Percentiles rank a stretch among this genome's conserved stretches.
Evolutionary conservation across 495 filamentous ascomycete species (phyloP).

Genomic region (Lophiostoma macrostomum): DNA sequence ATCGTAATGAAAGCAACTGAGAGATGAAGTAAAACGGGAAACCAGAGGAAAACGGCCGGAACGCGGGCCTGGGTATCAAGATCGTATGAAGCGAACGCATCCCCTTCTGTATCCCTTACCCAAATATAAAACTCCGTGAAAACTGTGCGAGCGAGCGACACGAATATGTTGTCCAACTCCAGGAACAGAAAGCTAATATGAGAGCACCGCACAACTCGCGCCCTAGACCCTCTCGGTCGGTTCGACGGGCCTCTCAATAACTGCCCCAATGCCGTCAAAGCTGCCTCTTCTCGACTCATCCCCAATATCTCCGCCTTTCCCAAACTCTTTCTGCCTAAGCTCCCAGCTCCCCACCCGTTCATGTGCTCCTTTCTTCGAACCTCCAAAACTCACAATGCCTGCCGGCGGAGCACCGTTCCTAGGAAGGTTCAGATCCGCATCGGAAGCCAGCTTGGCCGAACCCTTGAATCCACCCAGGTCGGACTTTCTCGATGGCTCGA

Average conservation of each 20-base stretch:
- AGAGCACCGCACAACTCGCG: neutral
- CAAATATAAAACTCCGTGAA: neutral
- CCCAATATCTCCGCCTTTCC: conserved; percentile 2
- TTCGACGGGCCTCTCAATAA: conserved; percentile 33
- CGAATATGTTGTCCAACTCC: neutral
- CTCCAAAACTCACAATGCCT: conserved; percentile 30
- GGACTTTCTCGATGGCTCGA: conserved; percentile 5
- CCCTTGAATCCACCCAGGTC: conserved; percentile 41
- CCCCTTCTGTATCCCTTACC: neutral
- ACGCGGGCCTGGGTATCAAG: conserved; percentile 16
- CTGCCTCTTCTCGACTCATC: conserved; percentile 30
- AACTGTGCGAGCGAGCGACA: neutral
- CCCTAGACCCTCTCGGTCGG: conserved; percentile 37
- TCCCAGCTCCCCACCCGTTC: conserved; percentile 45
- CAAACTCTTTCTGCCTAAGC: conserved; percentile 36
- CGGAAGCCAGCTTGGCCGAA: conserved; percentile 37
- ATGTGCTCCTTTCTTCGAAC: conserved; percentile 19
- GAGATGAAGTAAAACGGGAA: neutral
- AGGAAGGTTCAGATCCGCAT: conserved; percentile 36
- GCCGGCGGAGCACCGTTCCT: conserved; percentile 29
- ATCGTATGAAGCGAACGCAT: conserved; percentile 17
- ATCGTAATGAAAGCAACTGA: neutral
- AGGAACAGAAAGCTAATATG: neutral
- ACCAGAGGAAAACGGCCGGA: neutral
- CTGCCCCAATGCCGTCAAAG: conserved; percentile 35